Evolutionary conservation across 768 basidiomycete genomes (phyloP), one percentile per base, ranked within the genome.

Genomic region (Lactarius sanguifluus): DNA sequence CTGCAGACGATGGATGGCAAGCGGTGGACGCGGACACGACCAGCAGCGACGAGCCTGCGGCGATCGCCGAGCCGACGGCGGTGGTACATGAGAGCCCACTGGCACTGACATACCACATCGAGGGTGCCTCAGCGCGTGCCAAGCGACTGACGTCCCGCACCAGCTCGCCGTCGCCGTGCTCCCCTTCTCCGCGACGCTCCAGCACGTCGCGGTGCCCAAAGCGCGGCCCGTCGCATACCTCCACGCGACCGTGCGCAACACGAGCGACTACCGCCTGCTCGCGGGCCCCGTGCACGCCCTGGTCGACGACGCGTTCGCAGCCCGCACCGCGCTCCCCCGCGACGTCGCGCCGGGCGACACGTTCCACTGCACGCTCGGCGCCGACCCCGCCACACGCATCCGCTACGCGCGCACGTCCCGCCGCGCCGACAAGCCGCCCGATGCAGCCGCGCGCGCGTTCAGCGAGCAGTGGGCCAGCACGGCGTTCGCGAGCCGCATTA

Each of bases 351-450:
- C 78, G 0, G 78, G 79, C 10, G 85, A 86, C 58, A 79, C 75
- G 41, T 87, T 88, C 76, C 72, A 74, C 38, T 86, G 84, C 73
- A 81, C 82, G 3, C 80, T 88, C 16, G 86, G 86, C 28, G 67
- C 75, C 2, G 78, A 78, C 65, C 59, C 71, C 2, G 67, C 75
- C 1, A 60, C 77, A n/a, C 71, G 73, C 43, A 72, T 79, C 13
- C 65, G 69, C 4, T 86, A 86, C 73, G 64, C 76, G 13, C 81
- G 81, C 57, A 76, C 75, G 36, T 72, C 77, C 43, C 76, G 75
- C 52, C 78, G 76, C 10, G 75, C 75, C 56, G 77, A 57, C 16
- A 30, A 9, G 25, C 57, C 50, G 41, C 36, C 74, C 77, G 40
- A 70, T 1, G 10, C n/a, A 12, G 47, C 75, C 1, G 75, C 72